Percentiles rank a stretch among this genome's conserved stretches.
Conservation (phyloP, 768 basidiomycete species). For the Hortiboletus campestris region DNA sequence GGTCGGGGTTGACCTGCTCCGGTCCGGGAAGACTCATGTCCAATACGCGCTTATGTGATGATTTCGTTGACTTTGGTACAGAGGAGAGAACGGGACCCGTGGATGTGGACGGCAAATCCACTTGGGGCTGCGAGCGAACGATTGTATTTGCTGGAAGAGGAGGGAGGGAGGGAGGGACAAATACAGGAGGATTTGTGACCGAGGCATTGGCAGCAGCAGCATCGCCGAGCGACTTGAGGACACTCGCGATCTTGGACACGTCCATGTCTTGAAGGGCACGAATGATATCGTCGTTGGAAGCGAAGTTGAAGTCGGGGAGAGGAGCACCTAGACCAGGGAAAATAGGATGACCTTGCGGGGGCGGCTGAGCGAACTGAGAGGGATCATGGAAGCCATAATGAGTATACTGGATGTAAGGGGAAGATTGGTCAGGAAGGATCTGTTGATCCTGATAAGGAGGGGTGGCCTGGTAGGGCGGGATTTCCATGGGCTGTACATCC, state of each 20-base stretch:
- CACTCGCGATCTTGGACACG: conserved; percentile 60
- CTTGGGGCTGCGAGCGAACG: conserved; percentile 36
- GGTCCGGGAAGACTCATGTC: conserved; percentile 42
- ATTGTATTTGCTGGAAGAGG: conserved; percentile 26
- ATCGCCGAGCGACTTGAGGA: conserved; percentile 63
- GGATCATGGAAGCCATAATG: conserved; percentile 29
- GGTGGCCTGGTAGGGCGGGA: conserved; percentile 29
- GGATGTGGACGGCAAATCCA: conserved; percentile 43
- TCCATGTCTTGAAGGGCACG: conserved; percentile 74
- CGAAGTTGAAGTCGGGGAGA: conserved; percentile 39
- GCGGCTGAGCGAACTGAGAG: conserved; percentile 26
- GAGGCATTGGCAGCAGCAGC: conserved; percentile 46
- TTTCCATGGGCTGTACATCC: conserved; percentile 29
- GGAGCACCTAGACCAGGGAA: conserved; percentile 21
- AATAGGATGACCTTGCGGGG: conserved; percentile 28
- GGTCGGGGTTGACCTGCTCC: conserved; percentile 49
- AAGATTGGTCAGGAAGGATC: conserved; percentile 25
- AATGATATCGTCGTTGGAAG: conserved; percentile 71
- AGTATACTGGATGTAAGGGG: conserved; percentile 31
- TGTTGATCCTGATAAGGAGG: conserved; percentile 36
- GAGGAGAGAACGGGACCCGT: conserved; percentile 40
- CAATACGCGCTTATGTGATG: conserved; percentile 38
- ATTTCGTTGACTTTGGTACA: conserved; percentile 36
- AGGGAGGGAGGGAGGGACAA: conserved; percentile 23
- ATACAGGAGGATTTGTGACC: conserved; percentile 13